Conservation (phyloP, 495 filamentous ascomycete species). For the Emericellopsis terricola region DNA sequence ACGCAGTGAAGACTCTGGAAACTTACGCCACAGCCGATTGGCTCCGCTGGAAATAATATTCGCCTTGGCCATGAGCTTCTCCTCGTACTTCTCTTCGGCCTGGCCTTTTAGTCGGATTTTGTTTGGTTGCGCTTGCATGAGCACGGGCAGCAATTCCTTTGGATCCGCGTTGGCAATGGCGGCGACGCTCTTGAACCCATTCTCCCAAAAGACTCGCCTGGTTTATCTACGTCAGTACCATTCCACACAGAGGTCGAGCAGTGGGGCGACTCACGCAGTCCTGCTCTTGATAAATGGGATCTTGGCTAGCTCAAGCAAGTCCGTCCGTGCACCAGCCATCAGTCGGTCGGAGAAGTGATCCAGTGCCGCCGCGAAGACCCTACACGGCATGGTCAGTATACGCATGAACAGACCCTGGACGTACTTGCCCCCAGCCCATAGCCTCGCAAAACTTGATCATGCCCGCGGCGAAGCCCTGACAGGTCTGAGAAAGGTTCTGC, state of each 20-base stretch:
- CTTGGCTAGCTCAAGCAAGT: conserved; percentile 54
- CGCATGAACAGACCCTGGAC: neutral
- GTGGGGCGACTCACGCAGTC: conserved; percentile 36
- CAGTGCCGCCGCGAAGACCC: conserved; percentile 50
- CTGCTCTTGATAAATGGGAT: conserved; percentile 64
- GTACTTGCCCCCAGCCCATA: conserved; percentile 47
- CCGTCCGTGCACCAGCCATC: conserved; percentile 54
- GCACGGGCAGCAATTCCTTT: conserved; percentile 46
- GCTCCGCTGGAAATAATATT: conserved; percentile 51
- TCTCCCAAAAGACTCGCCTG: conserved; percentile 54
- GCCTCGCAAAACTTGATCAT: conserved; percentile 59
- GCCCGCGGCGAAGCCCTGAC: conserved; percentile 61
- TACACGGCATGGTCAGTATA: conserved; percentile 5
- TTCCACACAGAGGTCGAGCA: no score
- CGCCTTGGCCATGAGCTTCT: conserved; percentile 48
- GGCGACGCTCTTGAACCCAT: conserved; percentile 50
- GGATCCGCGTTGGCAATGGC: conserved; percentile 49
- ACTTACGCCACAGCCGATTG: conserved; percentile 54
- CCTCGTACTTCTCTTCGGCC: conserved; percentile 42
- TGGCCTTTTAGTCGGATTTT: conserved; percentile 39
- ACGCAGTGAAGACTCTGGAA: neutral
- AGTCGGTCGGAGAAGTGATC: conserved; percentile 64
- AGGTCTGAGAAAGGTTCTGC: conserved; percentile 56
- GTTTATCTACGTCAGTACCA: no score
- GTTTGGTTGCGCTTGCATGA: conserved; percentile 52